phyloP scores from a whole-genome alignment of 768 basidiomycete species.

The Tulasnella sp. region DNA sequence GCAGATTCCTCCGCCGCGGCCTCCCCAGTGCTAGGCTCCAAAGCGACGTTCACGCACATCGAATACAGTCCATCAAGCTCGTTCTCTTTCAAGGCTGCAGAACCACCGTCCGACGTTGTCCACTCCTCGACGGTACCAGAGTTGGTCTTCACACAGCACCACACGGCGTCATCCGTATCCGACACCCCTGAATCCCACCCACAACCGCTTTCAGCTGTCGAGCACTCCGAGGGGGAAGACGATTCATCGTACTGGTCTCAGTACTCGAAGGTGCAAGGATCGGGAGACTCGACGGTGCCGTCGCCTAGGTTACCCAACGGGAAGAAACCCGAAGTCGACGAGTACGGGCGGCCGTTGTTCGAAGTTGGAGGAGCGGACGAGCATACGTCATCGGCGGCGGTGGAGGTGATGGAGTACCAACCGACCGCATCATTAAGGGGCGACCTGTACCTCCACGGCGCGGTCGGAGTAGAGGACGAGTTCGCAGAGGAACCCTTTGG shows the following conservation, averaged over 20 bases:
- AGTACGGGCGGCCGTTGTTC: conserved; percentile 15
- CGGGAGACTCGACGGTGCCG: conserved; percentile 37
- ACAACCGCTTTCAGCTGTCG: conserved; percentile 1
- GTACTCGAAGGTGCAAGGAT: conserved; percentile 35
- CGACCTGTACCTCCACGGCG: neutral
- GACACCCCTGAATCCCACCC: conserved; percentile 16
- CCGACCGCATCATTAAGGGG: neutral
- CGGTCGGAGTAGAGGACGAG: conserved; percentile 7
- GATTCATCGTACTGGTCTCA: conserved; percentile 35
- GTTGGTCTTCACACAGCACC: conserved; percentile 10
- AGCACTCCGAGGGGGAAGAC: conserved; percentile 1
- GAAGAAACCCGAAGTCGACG: conserved; percentile 22
- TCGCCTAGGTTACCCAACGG: conserved; percentile 32
- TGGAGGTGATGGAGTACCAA: conserved; percentile 6
- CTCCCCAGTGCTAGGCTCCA: neutral
- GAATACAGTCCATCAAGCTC: neutral
- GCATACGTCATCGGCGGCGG: neutral
- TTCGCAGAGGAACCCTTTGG: conserved; percentile 26
- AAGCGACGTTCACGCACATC: conserved; percentile 5
- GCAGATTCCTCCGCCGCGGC: conserved; percentile 14
- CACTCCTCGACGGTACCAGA: conserved; percentile 1
- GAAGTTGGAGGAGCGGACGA: neutral
- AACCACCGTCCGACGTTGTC: neutral
- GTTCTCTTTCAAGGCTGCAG: conserved; percentile 2
- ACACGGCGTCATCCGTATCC: neutral